Evolutionary conservation across 768 basidiomycete genomes (phyloP), one percentile per base, ranked within the genome.

Genomic region (Tephrocybe sp.): DNA sequence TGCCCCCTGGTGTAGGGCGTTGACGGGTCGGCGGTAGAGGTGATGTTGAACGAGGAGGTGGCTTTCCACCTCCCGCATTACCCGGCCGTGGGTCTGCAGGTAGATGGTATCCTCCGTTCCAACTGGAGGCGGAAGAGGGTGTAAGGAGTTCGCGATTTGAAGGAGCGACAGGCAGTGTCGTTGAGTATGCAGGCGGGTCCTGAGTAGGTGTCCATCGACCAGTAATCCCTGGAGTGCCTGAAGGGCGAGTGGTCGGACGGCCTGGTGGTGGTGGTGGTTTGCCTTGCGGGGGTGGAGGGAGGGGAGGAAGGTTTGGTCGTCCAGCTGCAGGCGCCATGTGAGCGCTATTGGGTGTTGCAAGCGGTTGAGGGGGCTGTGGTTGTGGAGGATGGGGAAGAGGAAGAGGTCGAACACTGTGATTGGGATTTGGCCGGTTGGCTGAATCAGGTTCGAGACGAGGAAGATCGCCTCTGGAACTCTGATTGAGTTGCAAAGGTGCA

Each of bases 401-500:
- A 10, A 82, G 70, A 14, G 80, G 82, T 7, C 78, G 76, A 30
- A 78, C 60, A 36, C 55, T 51, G 58, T 63, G 65, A 54, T 56
- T 63, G 44, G 66, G 55, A 56, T 62, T 63, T 66, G 63, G 62
- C 42, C 60, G 46, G 21, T 71, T 68, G 20, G 76, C 76, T n/a
- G 85, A 80, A 56, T 89, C 87, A 15, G 80, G 77, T 14, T 88
- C 78, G 50, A 93, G 73, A 17, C 82, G 83, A 5, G 92, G 92
- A 1, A 93, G 80, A 62, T 87, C 85, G 14, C 74, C 70, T 34
- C 84, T 73, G 10, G 75, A 64, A 52, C 76, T 76, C 0, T 76
- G 75, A 15, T 80, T 76, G 9, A 96, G 75, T 57, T 88, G 83
- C n/a, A 96, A 72, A 0, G 93, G 93, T 0, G 93, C 87, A 3